Evolutionary conservation across 176 grass and related monocot species (phyloP).

Genomic region (Bolboschoenus planiculmis): DNA sequence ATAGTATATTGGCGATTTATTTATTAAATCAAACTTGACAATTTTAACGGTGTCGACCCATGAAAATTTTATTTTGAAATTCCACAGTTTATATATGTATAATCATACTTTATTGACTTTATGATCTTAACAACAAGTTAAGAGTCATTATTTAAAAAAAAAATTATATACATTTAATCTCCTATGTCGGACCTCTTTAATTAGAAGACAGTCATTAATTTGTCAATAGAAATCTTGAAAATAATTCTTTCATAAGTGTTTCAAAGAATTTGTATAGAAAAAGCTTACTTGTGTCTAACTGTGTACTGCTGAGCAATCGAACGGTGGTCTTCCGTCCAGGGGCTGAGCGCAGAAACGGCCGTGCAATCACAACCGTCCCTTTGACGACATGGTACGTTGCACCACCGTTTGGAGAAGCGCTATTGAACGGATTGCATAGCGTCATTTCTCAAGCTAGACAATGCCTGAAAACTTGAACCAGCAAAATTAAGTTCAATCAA

Average conservation of each 20-base stretch:
- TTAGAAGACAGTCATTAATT: background rate
- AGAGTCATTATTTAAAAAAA: background rate
- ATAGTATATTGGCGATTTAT: no score
- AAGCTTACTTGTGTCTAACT: conserved; percentile 48
- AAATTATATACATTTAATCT: background rate
- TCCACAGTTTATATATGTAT: background rate
- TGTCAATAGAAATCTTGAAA: no score
- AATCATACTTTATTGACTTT: background rate
- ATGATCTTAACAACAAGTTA: background rate
- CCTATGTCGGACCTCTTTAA: background rate
- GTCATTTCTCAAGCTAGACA: conserved; percentile 41
- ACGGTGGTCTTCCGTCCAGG: conserved; percentile 53
- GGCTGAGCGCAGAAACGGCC: conserved; percentile 19
- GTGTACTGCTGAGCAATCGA: conserved; percentile 59
- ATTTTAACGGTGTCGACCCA: no score
- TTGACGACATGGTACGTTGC: conserved; percentile 27
- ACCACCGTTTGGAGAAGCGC: background rate
- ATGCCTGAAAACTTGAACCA: background rate
- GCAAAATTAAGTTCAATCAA: background rate
- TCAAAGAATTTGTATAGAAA: background rate
- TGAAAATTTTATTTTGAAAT: background rate
- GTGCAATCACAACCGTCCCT: conserved; percentile 55
- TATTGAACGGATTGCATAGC: conserved; percentile 16
- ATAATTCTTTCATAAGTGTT: no score
- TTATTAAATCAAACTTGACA: no score